Evolutionary conservation across 345 rosid genomes (phyloP).

Genomic region (Dipteronia dyeriana): DNA sequence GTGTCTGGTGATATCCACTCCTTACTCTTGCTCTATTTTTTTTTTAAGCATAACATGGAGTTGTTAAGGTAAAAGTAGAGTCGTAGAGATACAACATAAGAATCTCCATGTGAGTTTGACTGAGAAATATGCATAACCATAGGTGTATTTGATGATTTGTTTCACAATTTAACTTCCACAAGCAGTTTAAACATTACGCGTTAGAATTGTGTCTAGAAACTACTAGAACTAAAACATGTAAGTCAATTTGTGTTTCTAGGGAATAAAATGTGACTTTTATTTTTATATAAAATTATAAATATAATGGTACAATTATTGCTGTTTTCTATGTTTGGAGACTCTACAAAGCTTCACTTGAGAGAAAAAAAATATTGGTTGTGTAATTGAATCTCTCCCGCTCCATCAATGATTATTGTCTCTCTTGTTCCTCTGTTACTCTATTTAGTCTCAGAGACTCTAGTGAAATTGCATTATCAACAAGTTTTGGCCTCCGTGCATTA

Average conservation of each 20-base stretch:
- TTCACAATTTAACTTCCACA: background rate
- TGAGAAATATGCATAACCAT: background rate
- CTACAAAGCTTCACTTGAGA: background rate
- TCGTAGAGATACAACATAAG: background rate
- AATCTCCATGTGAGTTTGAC: background rate
- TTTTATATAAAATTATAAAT: background rate
- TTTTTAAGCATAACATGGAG: background rate
- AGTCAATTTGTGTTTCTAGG: background rate
- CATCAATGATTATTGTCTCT: background rate
- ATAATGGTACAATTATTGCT: background rate
- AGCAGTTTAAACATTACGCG: background rate
- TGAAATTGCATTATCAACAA: background rate
- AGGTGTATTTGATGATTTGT: background rate
- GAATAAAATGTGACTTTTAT: background rate
- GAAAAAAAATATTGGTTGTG: background rate
- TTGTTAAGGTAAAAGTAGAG: background rate
- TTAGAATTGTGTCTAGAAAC: background rate
- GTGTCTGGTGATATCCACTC: constrained; percentile 54
- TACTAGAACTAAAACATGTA: background rate
- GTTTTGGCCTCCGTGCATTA: background rate
- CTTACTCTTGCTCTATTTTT: constrained; percentile 9
- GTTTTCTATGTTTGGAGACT: background rate
- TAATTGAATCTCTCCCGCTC: background rate
- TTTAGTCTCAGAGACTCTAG: background rate
- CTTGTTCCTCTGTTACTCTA: background rate